A percentile compares a stretch with the other conserved stretches of the same genome.
phyloP scores from a whole-genome alignment of 1,284 basidiomycete genomes.

The Ceraceosorus guamensis region DNA sequence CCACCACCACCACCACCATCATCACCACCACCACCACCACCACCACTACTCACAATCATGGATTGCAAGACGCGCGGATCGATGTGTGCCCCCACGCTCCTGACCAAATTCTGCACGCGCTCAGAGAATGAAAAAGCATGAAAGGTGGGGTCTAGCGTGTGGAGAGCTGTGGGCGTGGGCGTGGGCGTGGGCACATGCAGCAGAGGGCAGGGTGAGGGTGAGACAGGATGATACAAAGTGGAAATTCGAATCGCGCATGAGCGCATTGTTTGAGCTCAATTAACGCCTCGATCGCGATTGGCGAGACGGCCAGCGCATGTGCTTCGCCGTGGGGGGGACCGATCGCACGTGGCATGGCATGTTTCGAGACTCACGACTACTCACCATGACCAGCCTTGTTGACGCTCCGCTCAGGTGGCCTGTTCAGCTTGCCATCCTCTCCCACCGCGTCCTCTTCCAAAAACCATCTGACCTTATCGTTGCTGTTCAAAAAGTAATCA shows the following conservation, averaged over 20 bases:
- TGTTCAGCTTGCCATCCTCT: constrained; percentile 23
- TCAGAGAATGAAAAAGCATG: constrained; percentile 19
- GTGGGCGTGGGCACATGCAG: no score
- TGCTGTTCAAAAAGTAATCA: constrained; percentile 81
- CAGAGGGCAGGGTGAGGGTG: background rate
- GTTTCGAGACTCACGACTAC: constrained; percentile 11
- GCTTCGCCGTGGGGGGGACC: no score
- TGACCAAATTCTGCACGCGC: constrained; percentile 20
- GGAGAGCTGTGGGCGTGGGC: constrained; percentile 55
- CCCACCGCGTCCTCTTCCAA: constrained; percentile 68
- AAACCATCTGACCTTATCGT: constrained; percentile 72
- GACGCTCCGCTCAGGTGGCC: constrained; percentile 17
- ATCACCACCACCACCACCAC: no score
- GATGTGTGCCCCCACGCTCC: constrained; percentile 20
- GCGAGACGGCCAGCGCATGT: no score
- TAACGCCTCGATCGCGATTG: no score
- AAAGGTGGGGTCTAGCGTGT: constrained; percentile 75
- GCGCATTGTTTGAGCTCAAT: no score
- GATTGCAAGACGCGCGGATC: constrained; percentile 67
- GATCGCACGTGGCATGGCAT: no score
- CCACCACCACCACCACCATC: no score
- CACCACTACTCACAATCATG: constrained; percentile 63
- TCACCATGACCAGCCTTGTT: constrained; percentile 35
- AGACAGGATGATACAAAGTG: background rate
- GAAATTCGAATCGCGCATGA: background rate